These are phyloP conservation scores for Claviceps spartinae DNA, from an alignment of 2,329 filamentous ascomycete genomes.

Conservation along the genomic window DNA sequence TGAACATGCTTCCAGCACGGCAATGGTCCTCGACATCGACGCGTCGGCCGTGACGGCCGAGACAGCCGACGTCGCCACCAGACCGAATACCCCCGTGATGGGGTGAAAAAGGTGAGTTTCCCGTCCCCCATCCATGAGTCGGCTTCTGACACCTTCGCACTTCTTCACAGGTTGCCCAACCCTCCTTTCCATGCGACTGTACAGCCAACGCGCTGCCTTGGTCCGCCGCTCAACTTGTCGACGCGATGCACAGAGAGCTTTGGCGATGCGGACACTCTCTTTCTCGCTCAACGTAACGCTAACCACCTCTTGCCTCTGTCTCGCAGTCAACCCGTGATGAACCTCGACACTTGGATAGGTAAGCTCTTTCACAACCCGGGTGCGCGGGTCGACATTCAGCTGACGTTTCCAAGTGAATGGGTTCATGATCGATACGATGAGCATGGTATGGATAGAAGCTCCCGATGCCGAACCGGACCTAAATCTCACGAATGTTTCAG, in stretches of 20 bases:
- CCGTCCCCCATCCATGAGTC: neutral
- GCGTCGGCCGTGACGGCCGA: slow-evolving; percentile 23
- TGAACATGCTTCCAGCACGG: slow-evolving; percentile 12
- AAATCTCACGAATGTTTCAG: slow-evolving; percentile 16
- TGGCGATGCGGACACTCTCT: slow-evolving; percentile 16
- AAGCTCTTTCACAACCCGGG: slow-evolving; percentile 16
- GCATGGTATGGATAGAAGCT: slow-evolving; percentile 34
- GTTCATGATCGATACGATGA: slow-evolving; percentile 85
- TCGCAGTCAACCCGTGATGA: slow-evolving; percentile 50
- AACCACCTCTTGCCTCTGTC: slow-evolving; percentile 19
- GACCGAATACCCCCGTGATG: slow-evolving; percentile 56
- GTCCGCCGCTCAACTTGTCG: slow-evolving; percentile 16
- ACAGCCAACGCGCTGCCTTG: slow-evolving; percentile 16
- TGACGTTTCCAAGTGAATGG: slow-evolving; percentile 56
- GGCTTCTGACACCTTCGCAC: neutral
- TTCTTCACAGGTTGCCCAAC: slow-evolving; percentile 20
- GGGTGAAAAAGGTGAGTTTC: slow-evolving; percentile 68
- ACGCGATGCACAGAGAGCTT: slow-evolving; percentile 16
- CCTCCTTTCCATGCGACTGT: slow-evolving; percentile 15
- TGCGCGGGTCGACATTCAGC: slow-evolving; percentile 11
- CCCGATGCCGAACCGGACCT: neutral
- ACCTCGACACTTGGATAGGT: slow-evolving; percentile 58
- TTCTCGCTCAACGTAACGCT: slow-evolving; percentile 20
- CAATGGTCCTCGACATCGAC: slow-evolving; percentile 23
- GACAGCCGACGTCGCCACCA: slow-evolving; percentile 21